Percentiles rank a stretch among this genome's conserved stretches.
Evolutionary conservation across 805 yeast genomes (phyloP).

Genomic region (Teunomyces barrocoloradensis): DNA sequence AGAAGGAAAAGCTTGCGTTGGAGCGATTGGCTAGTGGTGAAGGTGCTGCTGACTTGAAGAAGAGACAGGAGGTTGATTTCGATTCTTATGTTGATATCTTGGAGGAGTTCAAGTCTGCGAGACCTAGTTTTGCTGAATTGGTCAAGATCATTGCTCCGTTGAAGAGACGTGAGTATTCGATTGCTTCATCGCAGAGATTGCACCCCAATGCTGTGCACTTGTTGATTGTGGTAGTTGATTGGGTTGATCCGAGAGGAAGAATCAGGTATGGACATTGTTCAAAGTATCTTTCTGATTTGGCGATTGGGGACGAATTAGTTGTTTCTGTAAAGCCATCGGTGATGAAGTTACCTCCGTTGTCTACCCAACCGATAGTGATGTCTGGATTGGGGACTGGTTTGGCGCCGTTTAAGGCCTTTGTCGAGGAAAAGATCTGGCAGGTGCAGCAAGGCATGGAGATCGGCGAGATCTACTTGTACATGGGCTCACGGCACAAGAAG

Average conservation of each 20-base stretch:
- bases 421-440: conserved; percentile 95
- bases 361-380: conserved; percentile 91
- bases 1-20: conserved; percentile 59
- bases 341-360: conserved; percentile 87
- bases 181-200: conserved; percentile 91
- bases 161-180: conserved; percentile 96
- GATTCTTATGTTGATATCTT: conserved; percentile 79
- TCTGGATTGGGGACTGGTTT: conserved; percentile 97
- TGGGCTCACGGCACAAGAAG: conserved; percentile 93
- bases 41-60: conserved; percentile 83
- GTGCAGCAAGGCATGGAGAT: conserved; percentile 82
- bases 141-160: conserved; percentile 75
- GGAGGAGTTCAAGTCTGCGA: conserved; percentile 74
- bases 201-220: conserved; percentile 91
- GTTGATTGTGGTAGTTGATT: conserved; percentile 92
- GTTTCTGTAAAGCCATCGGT: conserved; percentile 96
- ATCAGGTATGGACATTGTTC: conserved; percentile 93
- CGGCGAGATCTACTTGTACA: conserved; percentile 81
- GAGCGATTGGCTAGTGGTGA: conserved; percentile 66
- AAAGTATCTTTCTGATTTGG: conserved; percentile 76
- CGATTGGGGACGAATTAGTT: conserved; percentile 79
- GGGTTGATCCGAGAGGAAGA: conserved; percentile 86
- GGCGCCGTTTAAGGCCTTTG: conserved; percentile 97
- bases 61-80: conserved; percentile 80
- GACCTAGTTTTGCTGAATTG: conserved; percentile 70